phyloP scores from a whole-genome alignment of 345 rosid genomes.

The Combretum micranthum region DNA sequence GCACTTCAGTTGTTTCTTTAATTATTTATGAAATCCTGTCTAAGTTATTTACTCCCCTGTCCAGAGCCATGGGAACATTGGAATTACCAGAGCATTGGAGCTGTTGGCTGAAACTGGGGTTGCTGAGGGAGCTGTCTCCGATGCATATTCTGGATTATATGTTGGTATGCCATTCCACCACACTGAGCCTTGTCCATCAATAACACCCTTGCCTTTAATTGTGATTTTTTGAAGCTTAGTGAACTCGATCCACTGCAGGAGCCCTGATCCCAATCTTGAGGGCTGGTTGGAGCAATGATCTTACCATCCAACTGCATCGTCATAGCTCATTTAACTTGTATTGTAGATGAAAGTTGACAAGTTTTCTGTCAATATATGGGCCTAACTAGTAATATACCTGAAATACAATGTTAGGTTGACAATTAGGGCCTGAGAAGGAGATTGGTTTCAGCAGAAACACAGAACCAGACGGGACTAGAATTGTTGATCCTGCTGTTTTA shows the following conservation, averaged over 20 bases:
- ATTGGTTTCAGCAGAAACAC: constrained; percentile 66
- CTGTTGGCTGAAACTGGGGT: no score
- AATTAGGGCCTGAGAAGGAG: constrained; percentile 58
- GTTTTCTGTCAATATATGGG: no score
- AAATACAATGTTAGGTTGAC: constrained; percentile 50
- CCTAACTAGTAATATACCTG: constrained; percentile 36
- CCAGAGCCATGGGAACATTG: no score
- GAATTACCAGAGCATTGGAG: no score
- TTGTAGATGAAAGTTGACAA: not conserved
- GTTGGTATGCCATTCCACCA: no score
- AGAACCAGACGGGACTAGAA: constrained; percentile 64
- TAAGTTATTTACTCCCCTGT: no score
- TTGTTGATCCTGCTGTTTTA: constrained; percentile 42
- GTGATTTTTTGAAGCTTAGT: constrained; percentile 47
- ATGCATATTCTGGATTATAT: no score
- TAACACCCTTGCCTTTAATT: no score
- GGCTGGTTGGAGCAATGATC: constrained; percentile 65
- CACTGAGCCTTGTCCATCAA: no score
- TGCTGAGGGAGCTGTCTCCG: no score
- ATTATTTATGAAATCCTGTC: no score
- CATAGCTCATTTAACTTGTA: not conserved
- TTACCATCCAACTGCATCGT: constrained; percentile 68
- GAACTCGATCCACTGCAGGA: constrained; percentile 76
- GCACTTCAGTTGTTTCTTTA: no score
- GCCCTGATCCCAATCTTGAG: constrained; percentile 56